Conservation (phyloP, 805 yeast genomes). For the Saturnispora mendoncae region DNA sequence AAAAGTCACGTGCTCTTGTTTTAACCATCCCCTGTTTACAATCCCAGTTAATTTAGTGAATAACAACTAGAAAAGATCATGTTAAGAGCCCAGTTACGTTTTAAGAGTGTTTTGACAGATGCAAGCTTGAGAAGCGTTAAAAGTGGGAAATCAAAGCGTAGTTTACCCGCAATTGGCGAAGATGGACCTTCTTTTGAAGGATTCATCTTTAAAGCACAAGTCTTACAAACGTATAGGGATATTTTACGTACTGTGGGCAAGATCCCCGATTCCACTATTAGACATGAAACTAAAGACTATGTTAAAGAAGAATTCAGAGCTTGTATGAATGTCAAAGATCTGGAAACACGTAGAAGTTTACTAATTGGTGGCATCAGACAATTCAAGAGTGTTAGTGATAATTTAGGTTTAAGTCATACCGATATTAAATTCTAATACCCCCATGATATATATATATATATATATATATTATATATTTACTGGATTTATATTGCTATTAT, state of each 20-base stretch:
- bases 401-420: conserved; percentile 25
- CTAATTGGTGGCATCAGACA: conserved; percentile 28
- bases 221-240: conserved; percentile 25
- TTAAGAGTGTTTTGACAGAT: conserved; percentile 9
- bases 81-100: background rate
- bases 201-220: conserved; percentile 26
- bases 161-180: conserved; percentile 8
- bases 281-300: conserved; percentile 21
- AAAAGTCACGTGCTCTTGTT: background rate
- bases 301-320: conserved; percentile 28
- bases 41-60: too few relatives aligned
- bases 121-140: conserved; percentile 5
- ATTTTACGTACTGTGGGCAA: conserved; percentile 24
- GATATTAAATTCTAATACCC: conserved; percentile 10
- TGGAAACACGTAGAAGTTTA: conserved; percentile 22
- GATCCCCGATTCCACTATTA: conserved; percentile 18
- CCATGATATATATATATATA: background rate
- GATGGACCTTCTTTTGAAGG: conserved; percentile 12
- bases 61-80: too few relatives aligned
- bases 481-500: too few relatives aligned
- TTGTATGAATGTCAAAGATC: conserved; percentile 19
- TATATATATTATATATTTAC: background rate
- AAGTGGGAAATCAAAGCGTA: background rate
- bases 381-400: conserved; percentile 24
- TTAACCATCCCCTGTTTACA: too few relatives aligned